Percentiles rank a stretch among this genome's conserved stretches.
phyloP scores from a whole-genome alignment of 305 asterid genomes.

The Ajuga reptans region DNA sequence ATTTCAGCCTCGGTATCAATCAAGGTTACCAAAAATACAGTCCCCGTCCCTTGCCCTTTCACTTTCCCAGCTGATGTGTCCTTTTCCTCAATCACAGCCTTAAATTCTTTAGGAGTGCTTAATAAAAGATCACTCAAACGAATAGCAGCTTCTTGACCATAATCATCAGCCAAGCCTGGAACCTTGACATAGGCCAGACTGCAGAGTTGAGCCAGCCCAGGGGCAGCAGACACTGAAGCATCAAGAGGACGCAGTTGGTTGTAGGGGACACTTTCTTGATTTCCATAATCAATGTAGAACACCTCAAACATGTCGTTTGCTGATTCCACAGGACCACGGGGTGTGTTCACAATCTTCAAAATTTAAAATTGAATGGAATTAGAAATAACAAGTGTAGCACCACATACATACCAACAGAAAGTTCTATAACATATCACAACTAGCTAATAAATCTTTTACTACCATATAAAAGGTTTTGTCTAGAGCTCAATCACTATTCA shows the following conservation, averaged over 20 bases:
- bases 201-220: conserved; percentile 91
- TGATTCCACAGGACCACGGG: conserved; percentile 71
- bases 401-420: neutral
- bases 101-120: conserved; percentile 60
- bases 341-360: conserved; percentile 69
- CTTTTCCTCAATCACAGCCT: conserved; percentile 68
- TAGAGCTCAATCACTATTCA: no score
- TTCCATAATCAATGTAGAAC: conserved; percentile 87
- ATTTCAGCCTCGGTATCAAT: conserved; percentile 52
- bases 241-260: conserved; percentile 72
- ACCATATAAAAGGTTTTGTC: no score
- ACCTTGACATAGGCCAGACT: conserved; percentile 74
- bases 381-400: neutral
- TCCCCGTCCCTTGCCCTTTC: conserved; percentile 97
- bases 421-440: neutral
- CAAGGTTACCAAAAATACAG: conserved; percentile 66
- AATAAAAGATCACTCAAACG: conserved; percentile 62
- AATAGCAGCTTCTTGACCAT: conserved; percentile 86
- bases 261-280: conserved; percentile 76
- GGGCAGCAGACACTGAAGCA: conserved; percentile 57
- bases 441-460: no score
- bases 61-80: conserved; percentile 86
- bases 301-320: conserved; percentile 77
- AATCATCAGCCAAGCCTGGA: conserved; percentile 71
- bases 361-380: neutral